Conservation (phyloP, 768 basidiomycete genomes). For the Chalciporus sphaerocephalus region DNA sequence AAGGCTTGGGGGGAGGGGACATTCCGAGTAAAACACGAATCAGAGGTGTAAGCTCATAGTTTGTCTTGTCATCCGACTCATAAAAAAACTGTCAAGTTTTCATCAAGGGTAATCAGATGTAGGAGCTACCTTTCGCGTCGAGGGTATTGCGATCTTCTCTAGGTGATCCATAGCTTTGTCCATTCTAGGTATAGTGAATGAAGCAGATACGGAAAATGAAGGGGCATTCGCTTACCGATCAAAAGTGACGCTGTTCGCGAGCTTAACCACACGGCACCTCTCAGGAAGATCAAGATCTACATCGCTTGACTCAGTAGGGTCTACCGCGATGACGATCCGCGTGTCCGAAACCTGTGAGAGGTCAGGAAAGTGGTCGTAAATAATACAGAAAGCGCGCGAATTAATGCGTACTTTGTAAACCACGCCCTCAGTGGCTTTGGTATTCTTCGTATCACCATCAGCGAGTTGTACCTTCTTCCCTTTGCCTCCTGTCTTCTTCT, state of each 20-base stretch:
- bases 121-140: constrained; percentile 20
- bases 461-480: constrained; percentile 39
- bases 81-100: background rate
- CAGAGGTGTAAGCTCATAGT: constrained; percentile 46
- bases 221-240: constrained; percentile 51
- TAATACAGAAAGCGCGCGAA: background rate
- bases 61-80: constrained; percentile 39
- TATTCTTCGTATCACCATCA: constrained; percentile 36
- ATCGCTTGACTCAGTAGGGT: constrained; percentile 52
- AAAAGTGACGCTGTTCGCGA: constrained; percentile 90
- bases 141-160: constrained; percentile 40
- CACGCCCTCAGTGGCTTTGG: constrained; percentile 62
- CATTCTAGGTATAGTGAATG: constrained; percentile 56
- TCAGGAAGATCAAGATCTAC: constrained; percentile 80
- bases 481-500: constrained; percentile 42
- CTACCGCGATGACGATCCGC: constrained; percentile 75
- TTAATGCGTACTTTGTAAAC: constrained; percentile 65
- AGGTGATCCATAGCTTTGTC: constrained; percentile 72
- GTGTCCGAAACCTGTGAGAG: constrained; percentile 66
- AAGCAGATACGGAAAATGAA: background rate
- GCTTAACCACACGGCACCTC: constrained; percentile 77
- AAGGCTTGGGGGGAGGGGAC: constrained; percentile 39
- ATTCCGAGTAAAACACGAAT: constrained; percentile 72
- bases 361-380: background rate
- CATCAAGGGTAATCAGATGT: background rate